A percentile compares a stretch with the other conserved stretches of the same genome.
These are phyloP conservation scores for Thozetella sp. DNA, from an alignment of 495 filamentous ascomycete species.

Conservation along the genomic window DNA sequence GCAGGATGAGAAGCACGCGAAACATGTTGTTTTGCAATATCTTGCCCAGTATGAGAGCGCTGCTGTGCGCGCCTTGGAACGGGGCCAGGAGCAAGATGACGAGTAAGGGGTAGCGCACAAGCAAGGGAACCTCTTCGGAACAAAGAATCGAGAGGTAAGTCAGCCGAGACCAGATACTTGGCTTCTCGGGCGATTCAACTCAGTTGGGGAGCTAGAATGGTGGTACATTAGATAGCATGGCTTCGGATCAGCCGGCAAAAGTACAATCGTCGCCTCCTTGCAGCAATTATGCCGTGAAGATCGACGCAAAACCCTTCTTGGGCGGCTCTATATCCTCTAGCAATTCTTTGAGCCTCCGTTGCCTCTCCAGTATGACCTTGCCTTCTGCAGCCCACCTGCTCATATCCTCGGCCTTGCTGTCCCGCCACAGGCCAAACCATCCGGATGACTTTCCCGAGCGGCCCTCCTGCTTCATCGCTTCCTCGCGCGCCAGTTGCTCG, in stretches of 20 bases:
- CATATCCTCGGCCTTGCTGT: conserved; percentile 19
- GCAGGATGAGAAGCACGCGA: background rate
- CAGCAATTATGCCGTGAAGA: conserved; percentile 35
- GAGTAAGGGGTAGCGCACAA: background rate
- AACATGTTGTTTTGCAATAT: background rate
- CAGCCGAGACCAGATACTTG: too few species aligned
- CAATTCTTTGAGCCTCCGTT: conserved; percentile 41
- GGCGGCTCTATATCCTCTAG: conserved; percentile 46
- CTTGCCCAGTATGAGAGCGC: background rate
- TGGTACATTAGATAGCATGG: background rate
- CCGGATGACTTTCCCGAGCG: conserved; percentile 13
- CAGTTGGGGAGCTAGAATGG: background rate
- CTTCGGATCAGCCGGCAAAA: background rate
- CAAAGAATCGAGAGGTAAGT: too few species aligned
- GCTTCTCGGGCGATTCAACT: too few species aligned
- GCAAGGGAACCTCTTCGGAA: too few species aligned
- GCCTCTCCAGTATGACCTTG: conserved; percentile 49
- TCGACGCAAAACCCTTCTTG: conserved; percentile 27
- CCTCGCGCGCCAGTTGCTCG: conserved; percentile 53
- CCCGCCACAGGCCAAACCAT: conserved; percentile 53
- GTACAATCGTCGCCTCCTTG: background rate
- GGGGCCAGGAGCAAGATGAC: background rate
- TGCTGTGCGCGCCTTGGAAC: background rate
- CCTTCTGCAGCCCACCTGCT: conserved; percentile 54
- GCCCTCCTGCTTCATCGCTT: conserved; percentile 37